These are phyloP conservation scores for Botryotinia globosa DNA, from an alignment of 2,329 filamentous ascomycete species.

Conservation along the genomic window DNA sequence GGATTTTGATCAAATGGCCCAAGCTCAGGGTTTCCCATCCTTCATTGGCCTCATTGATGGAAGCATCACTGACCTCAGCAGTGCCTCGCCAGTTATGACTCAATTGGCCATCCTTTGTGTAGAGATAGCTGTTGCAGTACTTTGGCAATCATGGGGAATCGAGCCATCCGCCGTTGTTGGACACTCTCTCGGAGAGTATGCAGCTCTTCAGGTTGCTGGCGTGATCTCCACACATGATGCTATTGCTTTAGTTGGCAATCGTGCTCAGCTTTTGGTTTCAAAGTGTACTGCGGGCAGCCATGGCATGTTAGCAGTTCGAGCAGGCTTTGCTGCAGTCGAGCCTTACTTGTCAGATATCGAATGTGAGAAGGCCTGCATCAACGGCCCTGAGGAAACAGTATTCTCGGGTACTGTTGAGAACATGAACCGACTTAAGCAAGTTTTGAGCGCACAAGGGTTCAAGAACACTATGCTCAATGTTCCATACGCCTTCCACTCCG, in stretches of 20 bases:
- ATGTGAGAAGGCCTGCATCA: conserved; percentile 63
- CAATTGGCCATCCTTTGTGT: conserved; percentile 40
- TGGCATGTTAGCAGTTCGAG: conserved; percentile 58
- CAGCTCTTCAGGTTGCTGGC: conserved; percentile 66
- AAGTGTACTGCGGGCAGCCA: conserved; percentile 67
- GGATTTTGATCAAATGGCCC: conserved; percentile 31
- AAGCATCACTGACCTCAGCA: conserved; percentile 3
- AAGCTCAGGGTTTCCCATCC: conserved; percentile 32
- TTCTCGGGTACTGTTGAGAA: conserved; percentile 57
- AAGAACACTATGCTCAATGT: conserved; percentile 60
- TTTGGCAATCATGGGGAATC: conserved; percentile 56
- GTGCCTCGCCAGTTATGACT: conserved; percentile 7
- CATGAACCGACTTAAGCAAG: conserved; percentile 49
- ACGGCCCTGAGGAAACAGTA: conserved; percentile 71
- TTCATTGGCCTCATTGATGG: conserved; percentile 42
- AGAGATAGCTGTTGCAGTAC: conserved; percentile 52
- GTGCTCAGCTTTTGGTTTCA: conserved; percentile 62
- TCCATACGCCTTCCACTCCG: conserved; percentile 64
- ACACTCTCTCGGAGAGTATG: conserved; percentile 71
- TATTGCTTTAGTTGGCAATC: conserved; percentile 65
- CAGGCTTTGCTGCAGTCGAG: conserved; percentile 29
- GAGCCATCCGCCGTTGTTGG: conserved; percentile 54
- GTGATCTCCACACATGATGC: conserved; percentile 68
- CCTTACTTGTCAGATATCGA: conserved; percentile 17
- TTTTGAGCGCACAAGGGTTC: conserved; percentile 50